Conservation (phyloP, 164 flowering plant genomes). For the Litsea cubeba region DNA sequence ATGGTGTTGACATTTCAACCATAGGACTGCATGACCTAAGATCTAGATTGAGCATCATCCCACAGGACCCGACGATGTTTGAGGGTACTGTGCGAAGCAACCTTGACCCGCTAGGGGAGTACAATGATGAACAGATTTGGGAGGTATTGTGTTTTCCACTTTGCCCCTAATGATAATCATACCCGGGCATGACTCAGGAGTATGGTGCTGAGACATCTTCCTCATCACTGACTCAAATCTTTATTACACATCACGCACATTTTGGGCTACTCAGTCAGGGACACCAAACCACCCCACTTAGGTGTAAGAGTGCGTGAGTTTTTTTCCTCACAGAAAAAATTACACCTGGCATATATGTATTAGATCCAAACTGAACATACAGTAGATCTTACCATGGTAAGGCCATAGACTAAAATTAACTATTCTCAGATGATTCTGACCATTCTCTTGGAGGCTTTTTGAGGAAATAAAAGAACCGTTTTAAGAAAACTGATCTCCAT, state of each 20-base stretch:
- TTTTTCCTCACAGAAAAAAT: no score
- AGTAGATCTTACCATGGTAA: neutral
- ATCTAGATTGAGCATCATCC: constrained; percentile 71
- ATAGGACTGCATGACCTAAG: constrained; percentile 80
- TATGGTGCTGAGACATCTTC: no score
- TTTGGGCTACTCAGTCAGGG: no score
- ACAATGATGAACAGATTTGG: constrained; percentile 74
- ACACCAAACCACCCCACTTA: no score
- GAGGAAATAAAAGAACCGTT: no score
- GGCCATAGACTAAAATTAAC: neutral
- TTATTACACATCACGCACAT: neutral
- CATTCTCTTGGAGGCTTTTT: no score
- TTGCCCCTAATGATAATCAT: neutral
- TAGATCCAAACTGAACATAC: neutral
- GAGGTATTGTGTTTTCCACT: constrained; percentile 42
- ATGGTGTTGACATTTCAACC: constrained; percentile 48
- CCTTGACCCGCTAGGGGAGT: constrained; percentile 74
- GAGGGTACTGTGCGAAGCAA: constrained; percentile 77
- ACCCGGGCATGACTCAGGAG: neutral
- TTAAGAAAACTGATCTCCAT: no score
- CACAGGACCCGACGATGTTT: constrained; percentile 92
- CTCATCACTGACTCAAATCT: neutral
- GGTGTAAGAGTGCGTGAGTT: no score
- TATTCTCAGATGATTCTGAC: no score
- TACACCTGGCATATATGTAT: neutral